Evolutionary conservation across 2,329 filamentous ascomycete genomes (phyloP).

Genomic region (Fusarium luffae): DNA sequence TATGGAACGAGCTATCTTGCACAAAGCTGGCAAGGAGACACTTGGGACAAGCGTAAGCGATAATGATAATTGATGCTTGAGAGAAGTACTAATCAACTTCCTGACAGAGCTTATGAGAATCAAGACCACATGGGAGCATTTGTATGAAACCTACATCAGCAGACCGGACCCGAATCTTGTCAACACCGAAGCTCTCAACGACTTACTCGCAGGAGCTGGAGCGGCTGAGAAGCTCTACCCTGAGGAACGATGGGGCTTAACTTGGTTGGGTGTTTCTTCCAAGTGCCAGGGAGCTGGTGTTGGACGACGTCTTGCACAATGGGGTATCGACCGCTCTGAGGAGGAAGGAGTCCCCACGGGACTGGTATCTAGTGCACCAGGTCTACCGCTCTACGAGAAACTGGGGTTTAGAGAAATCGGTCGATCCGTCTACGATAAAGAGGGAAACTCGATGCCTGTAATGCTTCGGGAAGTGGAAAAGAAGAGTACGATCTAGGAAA

Average conservation of each 20-base stretch:
- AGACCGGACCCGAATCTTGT: neutral
- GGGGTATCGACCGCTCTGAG: constrained; percentile 27
- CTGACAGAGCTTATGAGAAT: constrained; percentile 2
- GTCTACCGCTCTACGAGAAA: constrained; percentile 14
- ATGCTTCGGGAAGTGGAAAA: constrained; percentile 18
- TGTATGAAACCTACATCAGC: neutral
- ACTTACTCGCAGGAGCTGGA: neutral
- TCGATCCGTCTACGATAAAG: neutral
- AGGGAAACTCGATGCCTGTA: neutral
- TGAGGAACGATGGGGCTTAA: constrained; percentile 18
- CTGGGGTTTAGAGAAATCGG: constrained; percentile 16
- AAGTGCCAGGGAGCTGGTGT: constrained; percentile 25
- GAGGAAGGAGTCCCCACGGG: constrained; percentile 16
- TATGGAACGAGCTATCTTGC: constrained; percentile 24
- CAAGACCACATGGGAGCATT: neutral
- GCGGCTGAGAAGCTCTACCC: constrained; percentile 3
- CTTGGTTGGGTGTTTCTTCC: constrained; percentile 15
- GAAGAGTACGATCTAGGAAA: neutral
- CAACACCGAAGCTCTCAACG: neutral
- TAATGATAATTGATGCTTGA: too few relatives aligned
- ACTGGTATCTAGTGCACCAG: constrained; percentile 16
- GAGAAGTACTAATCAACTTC: accelerated
- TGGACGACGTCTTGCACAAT: constrained; percentile 15
- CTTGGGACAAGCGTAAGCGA: constrained; percentile 22
- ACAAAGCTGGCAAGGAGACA: constrained; percentile 32